These are phyloP conservation scores for Plasmodium knowlesi DNA, from an alignment of 169 alveolate genomes.

Conservation along the genomic window DNA sequence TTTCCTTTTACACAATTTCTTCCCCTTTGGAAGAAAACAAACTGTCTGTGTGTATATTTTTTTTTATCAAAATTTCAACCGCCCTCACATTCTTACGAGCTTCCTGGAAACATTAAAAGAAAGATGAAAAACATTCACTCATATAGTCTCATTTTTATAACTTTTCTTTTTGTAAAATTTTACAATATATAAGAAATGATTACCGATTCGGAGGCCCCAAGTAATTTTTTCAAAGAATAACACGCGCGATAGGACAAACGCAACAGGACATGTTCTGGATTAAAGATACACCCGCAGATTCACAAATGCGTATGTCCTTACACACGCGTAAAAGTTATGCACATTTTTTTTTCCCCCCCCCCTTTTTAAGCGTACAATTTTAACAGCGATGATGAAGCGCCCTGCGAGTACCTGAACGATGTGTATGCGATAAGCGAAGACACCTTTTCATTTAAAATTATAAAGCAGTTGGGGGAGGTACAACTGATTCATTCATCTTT, in stretches of 20 bases:
- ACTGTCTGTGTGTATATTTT: background rate
- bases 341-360: background rate
- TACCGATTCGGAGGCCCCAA: conserved; percentile 76
- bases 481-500: background rate
- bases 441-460: conserved; percentile 68
- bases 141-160: background rate
- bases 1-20: background rate
- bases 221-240: conserved; percentile 13
- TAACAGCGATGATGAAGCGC: conserved; percentile 76
- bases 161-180: background rate
- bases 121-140: background rate
- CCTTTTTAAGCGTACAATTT: conserved; percentile 45
- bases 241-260: background rate
- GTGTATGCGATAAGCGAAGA: conserved; percentile 73
- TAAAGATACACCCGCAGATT: background rate
- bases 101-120: background rate
- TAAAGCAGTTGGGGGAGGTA: conserved; percentile 68
- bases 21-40: background rate
- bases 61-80: background rate
- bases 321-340: background rate
- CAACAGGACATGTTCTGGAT: no score
- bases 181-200: conserved; percentile 15
- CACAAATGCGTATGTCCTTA: background rate
- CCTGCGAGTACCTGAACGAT: conserved; percentile 72
- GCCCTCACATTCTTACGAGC: background rate